Percentiles rank a stretch among this genome's conserved stretches.
phyloP scores from a whole-genome alignment of 805 yeast species.

The Brettanomyces naardenensis region DNA sequence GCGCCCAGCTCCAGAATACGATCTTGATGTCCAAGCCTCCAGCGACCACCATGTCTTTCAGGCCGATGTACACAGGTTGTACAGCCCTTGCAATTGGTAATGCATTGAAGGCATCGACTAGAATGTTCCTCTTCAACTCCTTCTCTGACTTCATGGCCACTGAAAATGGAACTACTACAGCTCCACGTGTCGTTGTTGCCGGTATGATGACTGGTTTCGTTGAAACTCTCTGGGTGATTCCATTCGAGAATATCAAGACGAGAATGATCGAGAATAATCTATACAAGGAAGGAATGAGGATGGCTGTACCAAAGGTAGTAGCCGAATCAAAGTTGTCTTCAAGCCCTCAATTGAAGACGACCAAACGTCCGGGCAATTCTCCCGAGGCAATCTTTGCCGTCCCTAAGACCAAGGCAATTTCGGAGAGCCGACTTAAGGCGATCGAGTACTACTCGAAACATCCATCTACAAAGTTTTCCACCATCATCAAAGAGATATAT shows the following conservation, averaged over 20 bases:
- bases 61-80: conserved; percentile 48
- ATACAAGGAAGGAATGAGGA: conserved; percentile 20
- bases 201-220: conserved; percentile 76
- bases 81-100: conserved; percentile 72
- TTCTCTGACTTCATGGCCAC: conserved; percentile 62
- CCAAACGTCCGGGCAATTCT: conserved; percentile 3
- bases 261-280: conserved; percentile 68
- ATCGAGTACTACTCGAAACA: conserved; percentile 34
- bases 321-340: neutral
- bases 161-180: conserved; percentile 52
- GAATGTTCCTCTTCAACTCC: conserved; percentile 71
- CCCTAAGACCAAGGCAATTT: conserved; percentile 12
- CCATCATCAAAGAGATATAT: conserved; percentile 60
- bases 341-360: neutral
- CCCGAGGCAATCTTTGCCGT: neutral
- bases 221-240: conserved; percentile 79
- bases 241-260: conserved; percentile 82
- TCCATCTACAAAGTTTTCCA: conserved; percentile 47
- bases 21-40: conserved; percentile 22
- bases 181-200: conserved; percentile 77
- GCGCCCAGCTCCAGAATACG: conserved; percentile 48
- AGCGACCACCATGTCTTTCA: conserved; percentile 16
- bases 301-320: conserved; percentile 6
- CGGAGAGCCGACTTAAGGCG: conserved; percentile 8
- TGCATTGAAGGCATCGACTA: conserved; percentile 60